Base-by-base conservation (phyloP, 169 alveolate species). In the Cardiosporidium cionae region DNA sequence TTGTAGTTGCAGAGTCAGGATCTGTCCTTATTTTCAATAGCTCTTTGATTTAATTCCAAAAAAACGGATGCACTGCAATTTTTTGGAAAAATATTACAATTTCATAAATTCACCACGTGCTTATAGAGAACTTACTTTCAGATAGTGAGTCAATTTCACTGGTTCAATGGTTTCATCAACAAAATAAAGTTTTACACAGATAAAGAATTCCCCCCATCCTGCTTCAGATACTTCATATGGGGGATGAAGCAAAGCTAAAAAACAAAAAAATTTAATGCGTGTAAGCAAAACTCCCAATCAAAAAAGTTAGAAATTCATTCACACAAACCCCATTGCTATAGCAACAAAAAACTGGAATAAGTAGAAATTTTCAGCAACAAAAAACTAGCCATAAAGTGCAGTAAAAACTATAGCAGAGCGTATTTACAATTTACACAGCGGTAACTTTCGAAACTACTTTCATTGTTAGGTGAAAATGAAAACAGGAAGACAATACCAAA, bases 121-220 rank as follows among this genome's bases (percentile, higher is more conserved):
- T 6, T 7, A 7, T 7, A 1, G 44, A 25, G 2, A 1, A 67
- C 68, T 7, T 16, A 66, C 81, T 76, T 87, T 75, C 31, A 92
- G 84, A 27, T 78, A 64, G 75, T 92, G 97, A 33, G 68, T 34
- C 25, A 89, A 78, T 62, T 87, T 93, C 0, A 91, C 88, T 22
- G 94, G 95, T 34, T 90, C 87, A 63, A 86, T 90, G 4, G 85
- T 63, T 52, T 89, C 87, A 74, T 92, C 97, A 1, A 79, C 80
- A 52, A 92, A 86, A 81, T 70, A 83, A 2, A 92, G 79, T 65
- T 80, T 85, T 16, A 90, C 91, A 64, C 81, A 71, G 28, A 92
- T 91, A 5, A 87, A 92, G 68, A 92, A 92, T 76, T 92, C 97
- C 6, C 97, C 97, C 97, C 97, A 92, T 4, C 97, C 97, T 44